Evolutionary conservation across 352 stramenopile species (phyloP).

Genomic region (Globisporangium carolinianum): DNA sequence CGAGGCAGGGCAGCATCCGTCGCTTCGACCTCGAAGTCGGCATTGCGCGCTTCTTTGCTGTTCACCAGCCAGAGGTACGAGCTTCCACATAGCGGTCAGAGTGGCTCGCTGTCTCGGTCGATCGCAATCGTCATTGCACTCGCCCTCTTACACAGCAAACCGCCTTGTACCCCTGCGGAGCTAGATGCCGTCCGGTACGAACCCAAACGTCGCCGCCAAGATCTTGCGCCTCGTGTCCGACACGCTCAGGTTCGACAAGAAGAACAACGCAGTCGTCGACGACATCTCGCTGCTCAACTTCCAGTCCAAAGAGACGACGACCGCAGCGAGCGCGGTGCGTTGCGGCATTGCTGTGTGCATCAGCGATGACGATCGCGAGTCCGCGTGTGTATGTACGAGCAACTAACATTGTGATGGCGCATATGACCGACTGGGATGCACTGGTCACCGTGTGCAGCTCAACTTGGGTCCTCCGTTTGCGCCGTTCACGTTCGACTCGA

Average conservation of each 20-base stretch:
- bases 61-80: slow-evolving; percentile 50
- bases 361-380: too few relatives aligned
- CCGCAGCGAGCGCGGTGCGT: slow-evolving; percentile 38
- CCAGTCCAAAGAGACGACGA: slow-evolving; percentile 41
- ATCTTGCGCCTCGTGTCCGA: slow-evolving; percentile 69
- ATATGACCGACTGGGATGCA: too few relatives aligned
- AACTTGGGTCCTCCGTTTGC: slow-evolving; percentile 64
- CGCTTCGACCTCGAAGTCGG: slow-evolving; percentile 74
- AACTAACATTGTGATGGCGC: not conserved
- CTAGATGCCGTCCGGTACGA: slow-evolving; percentile 56
- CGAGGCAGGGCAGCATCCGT: slow-evolving; percentile 44
- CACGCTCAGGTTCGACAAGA: slow-evolving; percentile 66
- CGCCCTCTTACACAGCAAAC: too few relatives aligned
- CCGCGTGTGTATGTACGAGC: not conserved
- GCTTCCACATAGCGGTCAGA: not conserved
- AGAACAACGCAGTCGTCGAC: slow-evolving; percentile 48
- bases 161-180: not conserved
- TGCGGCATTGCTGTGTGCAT: too few relatives aligned
- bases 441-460: slow-evolving; percentile 23
- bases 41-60: slow-evolving; percentile 65
- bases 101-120: too few relatives aligned
- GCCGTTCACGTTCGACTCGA: slow-evolving; percentile 49
- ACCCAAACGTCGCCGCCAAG: slow-evolving; percentile 50
- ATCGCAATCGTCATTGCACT: too few relatives aligned
- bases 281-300: slow-evolving; percentile 71